phyloP scores from a whole-genome alignment of 805 yeast genomes.

The Starmerella apis region DNA sequence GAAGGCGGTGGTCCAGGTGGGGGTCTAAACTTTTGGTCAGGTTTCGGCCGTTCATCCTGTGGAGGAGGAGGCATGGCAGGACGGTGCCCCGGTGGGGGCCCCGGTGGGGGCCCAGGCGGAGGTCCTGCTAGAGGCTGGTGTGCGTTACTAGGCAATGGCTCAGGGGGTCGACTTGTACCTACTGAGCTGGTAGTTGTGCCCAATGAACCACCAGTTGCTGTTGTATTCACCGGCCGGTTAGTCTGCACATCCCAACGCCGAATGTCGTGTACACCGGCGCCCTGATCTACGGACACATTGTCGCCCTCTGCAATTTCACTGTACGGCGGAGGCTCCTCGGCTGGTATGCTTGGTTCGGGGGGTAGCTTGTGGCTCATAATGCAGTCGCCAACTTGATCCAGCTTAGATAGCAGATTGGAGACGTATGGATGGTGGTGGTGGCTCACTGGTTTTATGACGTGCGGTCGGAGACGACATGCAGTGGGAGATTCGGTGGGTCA shows the following conservation, averaged over 20 bases:
- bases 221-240: conserved; percentile 1
- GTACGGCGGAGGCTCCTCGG: conserved; percentile 24
- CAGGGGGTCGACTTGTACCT: not conserved
- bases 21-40: too few species aligned
- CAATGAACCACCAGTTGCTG: not conserved
- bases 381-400: not conserved
- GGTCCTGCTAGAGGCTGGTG: not conserved
- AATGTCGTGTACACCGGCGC: conserved; percentile 10
- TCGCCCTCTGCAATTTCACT: conserved; percentile 18
- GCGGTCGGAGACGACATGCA: too few species aligned
- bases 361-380: not conserved
- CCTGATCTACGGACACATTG: conserved; percentile 14
- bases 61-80: not conserved
- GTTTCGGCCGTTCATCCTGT: not conserved
- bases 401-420: not conserved
- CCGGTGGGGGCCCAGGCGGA: conserved; percentile 8
- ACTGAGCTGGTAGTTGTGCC: not conserved
- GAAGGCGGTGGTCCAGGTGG: conserved; percentile 12
- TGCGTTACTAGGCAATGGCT: not conserved
- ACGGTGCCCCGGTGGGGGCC: conserved; percentile 11
- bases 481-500: too few species aligned
- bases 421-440: not conserved
- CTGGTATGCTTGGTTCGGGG: not conserved
- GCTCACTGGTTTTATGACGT: too few species aligned
- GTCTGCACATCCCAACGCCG: conserved; percentile 13